Evolutionary conservation across 495 filamentous ascomycete genomes (phyloP).

Genomic region (Trichoderma erinaceum): DNA sequence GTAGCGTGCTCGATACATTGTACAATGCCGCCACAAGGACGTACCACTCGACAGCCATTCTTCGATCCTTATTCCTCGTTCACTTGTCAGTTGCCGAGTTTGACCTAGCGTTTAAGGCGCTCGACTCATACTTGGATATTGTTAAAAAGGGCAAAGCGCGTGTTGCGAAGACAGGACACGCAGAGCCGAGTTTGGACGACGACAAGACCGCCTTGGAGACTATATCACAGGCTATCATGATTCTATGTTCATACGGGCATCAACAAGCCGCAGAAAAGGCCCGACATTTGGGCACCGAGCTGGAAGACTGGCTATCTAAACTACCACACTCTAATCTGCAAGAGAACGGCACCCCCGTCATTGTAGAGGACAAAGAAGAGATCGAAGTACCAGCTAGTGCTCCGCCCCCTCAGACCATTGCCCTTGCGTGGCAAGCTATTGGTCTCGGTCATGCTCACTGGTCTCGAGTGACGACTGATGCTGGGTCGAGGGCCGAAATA

Average conservation of each 20-base stretch:
- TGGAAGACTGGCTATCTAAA: constrained; percentile 55
- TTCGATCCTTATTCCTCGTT: constrained; percentile 82
- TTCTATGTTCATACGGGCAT: constrained; percentile 76
- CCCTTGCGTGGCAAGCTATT: constrained; percentile 69
- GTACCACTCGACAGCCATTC: constrained; percentile 82
- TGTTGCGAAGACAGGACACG: constrained; percentile 67
- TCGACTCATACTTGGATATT: constrained; percentile 85
- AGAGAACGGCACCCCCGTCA: constrained; percentile 20
- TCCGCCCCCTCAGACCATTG: constrained; percentile 50
- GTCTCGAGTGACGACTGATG: constrained; percentile 72
- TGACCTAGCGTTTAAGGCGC: constrained; percentile 74
- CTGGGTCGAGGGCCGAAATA: constrained; percentile 57
- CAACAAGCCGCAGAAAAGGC: constrained; percentile 71
- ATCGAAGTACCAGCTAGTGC: constrained; percentile 32
- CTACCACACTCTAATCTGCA: constrained; percentile 22
- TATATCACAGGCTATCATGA: constrained; percentile 65
- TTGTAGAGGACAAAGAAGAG: constrained; percentile 29
- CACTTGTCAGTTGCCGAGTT: constrained; percentile 84
- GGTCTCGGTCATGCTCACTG: constrained; percentile 79
- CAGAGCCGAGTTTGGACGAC: constrained; percentile 67
- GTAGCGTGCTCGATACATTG: constrained; percentile 71
- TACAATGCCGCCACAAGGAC: constrained; percentile 86
- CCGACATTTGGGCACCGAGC: constrained; percentile 53
- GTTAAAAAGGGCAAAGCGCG: constrained; percentile 73
- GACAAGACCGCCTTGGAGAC: constrained; percentile 70